phyloP scores from a whole-genome alignment of 495 filamentous ascomycete genomes.

The Penicillium diatomitis region DNA sequence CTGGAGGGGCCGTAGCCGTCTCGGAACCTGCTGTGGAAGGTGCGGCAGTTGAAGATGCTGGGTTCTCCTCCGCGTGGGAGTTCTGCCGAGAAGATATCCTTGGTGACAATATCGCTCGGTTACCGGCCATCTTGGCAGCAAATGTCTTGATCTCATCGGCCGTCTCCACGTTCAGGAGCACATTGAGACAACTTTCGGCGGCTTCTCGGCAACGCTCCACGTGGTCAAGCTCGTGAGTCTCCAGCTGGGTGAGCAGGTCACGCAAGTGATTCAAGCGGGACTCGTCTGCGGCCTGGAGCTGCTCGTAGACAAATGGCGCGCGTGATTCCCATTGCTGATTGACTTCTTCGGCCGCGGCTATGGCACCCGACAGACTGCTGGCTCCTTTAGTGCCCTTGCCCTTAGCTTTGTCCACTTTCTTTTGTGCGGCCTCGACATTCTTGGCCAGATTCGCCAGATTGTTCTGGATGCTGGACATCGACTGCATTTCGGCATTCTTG shows the following conservation, averaged over 20 bases:
- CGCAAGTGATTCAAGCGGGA: constrained; percentile 81
- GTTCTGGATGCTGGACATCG: constrained; percentile 71
- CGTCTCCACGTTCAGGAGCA: constrained; percentile 80
- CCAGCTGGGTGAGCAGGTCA: constrained; percentile 83
- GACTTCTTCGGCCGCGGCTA: constrained; percentile 64
- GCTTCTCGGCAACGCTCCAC: constrained; percentile 67
- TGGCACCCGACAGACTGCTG: constrained; percentile 69
- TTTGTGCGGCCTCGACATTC: constrained; percentile 74
- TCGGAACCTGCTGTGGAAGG: no score
- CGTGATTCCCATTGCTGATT: constrained; percentile 88
- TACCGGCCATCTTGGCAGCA: constrained; percentile 43
- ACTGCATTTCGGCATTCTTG: constrained; percentile 73
- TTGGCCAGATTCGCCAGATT: constrained; percentile 76
- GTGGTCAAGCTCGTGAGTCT: constrained; percentile 88
- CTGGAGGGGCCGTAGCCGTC: constrained; percentile 1
- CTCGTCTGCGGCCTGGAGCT: constrained; percentile 86
- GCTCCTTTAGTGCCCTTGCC: constrained; percentile 73
- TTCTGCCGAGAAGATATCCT: constrained; percentile 10
- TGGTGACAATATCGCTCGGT: constrained; percentile 7
- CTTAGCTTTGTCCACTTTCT: constrained; percentile 77
- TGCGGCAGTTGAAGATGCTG: constrained; percentile 1
- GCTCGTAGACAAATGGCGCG: constrained; percentile 92
- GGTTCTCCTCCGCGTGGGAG: constrained; percentile 12
- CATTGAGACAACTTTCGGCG: constrained; percentile 74
- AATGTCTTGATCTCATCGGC: constrained; percentile 86